phyloP scores from a whole-genome alignment of 495 filamentous ascomycete genomes.

The Paragyromitra xinjiangensis region DNA sequence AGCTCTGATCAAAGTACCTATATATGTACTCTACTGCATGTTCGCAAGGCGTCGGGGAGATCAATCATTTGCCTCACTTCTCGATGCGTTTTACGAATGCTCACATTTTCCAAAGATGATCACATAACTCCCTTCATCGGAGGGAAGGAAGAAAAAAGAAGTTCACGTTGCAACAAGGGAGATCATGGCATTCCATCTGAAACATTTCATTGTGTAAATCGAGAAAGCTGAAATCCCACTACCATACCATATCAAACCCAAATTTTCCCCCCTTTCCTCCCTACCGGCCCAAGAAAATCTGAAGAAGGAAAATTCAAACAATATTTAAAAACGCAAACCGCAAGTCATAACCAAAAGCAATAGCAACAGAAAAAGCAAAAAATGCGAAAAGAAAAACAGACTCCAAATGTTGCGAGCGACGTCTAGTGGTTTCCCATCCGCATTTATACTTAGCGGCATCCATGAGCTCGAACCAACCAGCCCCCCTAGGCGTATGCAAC shows the following conservation, averaged over 20 bases:
- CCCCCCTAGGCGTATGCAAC: constrained; percentile 51
- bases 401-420: constrained; percentile 27
- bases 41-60: constrained; percentile 6
- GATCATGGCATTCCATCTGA: constrained; percentile 35
- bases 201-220: constrained; percentile 37
- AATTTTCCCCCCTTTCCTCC: neutral
- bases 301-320: constrained; percentile 20
- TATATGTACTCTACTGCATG: neutral
- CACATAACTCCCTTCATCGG: neutral
- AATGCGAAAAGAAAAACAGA: constrained; percentile 33
- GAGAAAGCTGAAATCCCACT: constrained; percentile 27
- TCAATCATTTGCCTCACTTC: constrained; percentile 16
- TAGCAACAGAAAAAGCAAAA: constrained; percentile 12
- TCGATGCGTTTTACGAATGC: constrained; percentile 2
- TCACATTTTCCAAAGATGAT: constrained; percentile 8
- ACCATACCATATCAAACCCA: constrained; percentile 29
- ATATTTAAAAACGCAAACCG: constrained; percentile 31
- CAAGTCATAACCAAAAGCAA: constrained; percentile 25
- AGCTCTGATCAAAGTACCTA: constrained; percentile 3
- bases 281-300: neutral
- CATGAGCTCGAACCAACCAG: constrained; percentile 46
- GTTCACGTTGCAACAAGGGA: neutral
- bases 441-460: constrained; percentile 19
- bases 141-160: neutral
- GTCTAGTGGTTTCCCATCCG: constrained; percentile 28